A percentile compares a stretch with the other conserved stretches of the same genome.
phyloP scores from a whole-genome alignment of 2,329 filamentous ascomycete genomes.

The Claviceps purpurea region DNA sequence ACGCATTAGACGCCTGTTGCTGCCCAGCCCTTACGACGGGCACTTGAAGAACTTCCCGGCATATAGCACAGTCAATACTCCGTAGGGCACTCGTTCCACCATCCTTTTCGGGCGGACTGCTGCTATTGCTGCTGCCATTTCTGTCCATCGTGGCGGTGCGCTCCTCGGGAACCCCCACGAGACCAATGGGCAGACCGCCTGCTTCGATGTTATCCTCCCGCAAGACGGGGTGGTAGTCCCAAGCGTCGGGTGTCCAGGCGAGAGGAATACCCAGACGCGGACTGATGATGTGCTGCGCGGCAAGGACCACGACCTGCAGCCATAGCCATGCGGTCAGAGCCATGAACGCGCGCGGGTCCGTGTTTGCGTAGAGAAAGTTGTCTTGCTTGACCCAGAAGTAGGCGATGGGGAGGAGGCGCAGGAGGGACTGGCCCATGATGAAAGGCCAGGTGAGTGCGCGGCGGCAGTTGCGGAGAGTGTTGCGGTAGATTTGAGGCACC shows the following conservation, averaged over 20 bases:
- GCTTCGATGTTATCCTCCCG: constrained; percentile 71
- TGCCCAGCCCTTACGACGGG: constrained; percentile 56
- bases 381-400: constrained; percentile 72
- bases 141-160: constrained; percentile 1
- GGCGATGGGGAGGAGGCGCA: constrained; percentile 65
- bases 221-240: constrained; percentile 89
- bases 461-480: constrained; percentile 79
- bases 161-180: constrained; percentile 21
- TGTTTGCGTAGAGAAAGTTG: constrained; percentile 69
- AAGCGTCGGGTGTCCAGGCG: constrained; percentile 58
- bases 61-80: constrained; percentile 86
- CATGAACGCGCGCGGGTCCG: constrained; percentile 52
- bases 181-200: constrained; percentile 67
- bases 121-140: background rate
- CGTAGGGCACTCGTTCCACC: background rate
- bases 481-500: constrained; percentile 84
- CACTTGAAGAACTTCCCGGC: constrained; percentile 81
- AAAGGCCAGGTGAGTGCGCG: constrained; percentile 88
- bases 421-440: constrained; percentile 65
- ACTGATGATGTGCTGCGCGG: constrained; percentile 70
- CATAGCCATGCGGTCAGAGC: constrained; percentile 62
- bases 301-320: constrained; percentile 70
- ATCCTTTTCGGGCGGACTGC: constrained; percentile 5
- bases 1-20: background rate
- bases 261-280: constrained; percentile 74